Evolutionary conservation across 2,329 filamentous ascomycete genomes (phyloP).

Genomic region (Ophiostoma tasmaniense): DNA sequence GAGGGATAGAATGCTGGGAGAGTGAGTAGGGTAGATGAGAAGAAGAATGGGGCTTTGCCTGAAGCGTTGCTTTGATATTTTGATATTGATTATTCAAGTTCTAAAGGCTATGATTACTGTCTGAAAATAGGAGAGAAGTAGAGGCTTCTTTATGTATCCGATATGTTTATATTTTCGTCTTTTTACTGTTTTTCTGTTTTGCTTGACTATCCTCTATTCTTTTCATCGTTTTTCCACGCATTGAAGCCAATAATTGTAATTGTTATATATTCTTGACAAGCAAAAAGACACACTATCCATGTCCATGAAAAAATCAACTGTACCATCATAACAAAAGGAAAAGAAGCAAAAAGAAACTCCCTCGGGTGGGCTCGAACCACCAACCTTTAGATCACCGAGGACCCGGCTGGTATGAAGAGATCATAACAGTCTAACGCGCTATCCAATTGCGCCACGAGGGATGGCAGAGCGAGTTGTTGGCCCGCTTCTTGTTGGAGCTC

Average conservation of each 20-base stretch:
- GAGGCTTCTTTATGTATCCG: neutral
- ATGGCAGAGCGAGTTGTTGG: neutral
- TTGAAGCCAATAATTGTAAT: neutral
- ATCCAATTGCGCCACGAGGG: constrained; percentile 18
- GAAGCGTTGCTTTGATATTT: neutral
- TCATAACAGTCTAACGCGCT: constrained; percentile 18
- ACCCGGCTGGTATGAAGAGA: neutral
- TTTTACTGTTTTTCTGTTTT: neutral
- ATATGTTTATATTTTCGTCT: neutral
- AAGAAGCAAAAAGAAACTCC: constrained; percentile 9
- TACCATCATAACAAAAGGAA: no score
- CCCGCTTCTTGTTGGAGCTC: neutral
- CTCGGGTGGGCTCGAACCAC: constrained; percentile 12
- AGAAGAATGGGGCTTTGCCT: neutral
- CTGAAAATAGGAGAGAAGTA: neutral
- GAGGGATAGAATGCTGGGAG: neutral
- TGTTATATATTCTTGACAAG: neutral
- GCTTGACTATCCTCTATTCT: neutral
- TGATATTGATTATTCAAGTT: neutral
- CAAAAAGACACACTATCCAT: neutral
- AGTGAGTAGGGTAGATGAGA: neutral
- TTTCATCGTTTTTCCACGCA: neutral
- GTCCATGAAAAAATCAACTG: neutral
- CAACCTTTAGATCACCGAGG: constrained; percentile 15
- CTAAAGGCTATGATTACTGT: neutral